These are phyloP conservation scores for Fusarium verticillioides DNA, from an alignment of 2,329 filamentous ascomycete species.

Conservation along the genomic window DNA sequence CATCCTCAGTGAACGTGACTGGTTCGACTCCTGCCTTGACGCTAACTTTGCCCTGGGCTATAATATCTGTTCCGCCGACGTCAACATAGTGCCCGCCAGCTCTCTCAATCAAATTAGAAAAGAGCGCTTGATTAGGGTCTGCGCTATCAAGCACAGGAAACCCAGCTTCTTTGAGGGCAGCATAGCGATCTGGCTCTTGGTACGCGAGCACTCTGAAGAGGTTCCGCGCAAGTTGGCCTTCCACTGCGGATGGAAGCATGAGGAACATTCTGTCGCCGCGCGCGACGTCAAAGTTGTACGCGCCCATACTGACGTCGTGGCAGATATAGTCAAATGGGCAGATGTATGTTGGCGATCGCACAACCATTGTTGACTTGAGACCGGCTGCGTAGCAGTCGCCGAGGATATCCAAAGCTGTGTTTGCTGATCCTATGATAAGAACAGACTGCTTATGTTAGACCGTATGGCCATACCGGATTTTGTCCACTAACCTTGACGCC, in stretches of 20 bases:
- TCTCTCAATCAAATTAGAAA: slow-evolving; percentile 20
- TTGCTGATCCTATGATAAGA: slow-evolving; percentile 28
- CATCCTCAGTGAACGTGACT: neutral
- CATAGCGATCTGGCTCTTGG: slow-evolving; percentile 20
- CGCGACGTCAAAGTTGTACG: slow-evolving; percentile 15
- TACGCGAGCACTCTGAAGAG: slow-evolving; percentile 18
- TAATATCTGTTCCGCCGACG: slow-evolving; percentile 1
- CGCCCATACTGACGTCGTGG: slow-evolving; percentile 2
- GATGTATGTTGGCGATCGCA: slow-evolving; percentile 33
- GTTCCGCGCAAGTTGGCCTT: slow-evolving; percentile 7
- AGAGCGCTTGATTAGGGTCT: neutral
- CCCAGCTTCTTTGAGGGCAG: neutral
- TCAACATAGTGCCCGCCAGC: slow-evolving; percentile 28
- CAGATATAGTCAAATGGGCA: slow-evolving; percentile 22
- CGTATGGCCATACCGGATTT: rapidly evolving
- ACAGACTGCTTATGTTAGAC: slow-evolving; percentile 15
- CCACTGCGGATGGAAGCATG: neutral
- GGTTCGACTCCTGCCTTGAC: slow-evolving; percentile 17
- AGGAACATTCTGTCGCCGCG: slow-evolving; percentile 17
- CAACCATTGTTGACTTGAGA: slow-evolving; percentile 1
- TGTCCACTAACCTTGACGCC: slow-evolving; percentile 9
- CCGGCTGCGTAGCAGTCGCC: slow-evolving; percentile 16
- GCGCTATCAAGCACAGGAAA: slow-evolving; percentile 23
- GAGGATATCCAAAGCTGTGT: slow-evolving; percentile 30
- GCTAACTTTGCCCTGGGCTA: slow-evolving; percentile 2